A percentile compares a stretch with the other conserved stretches of the same genome.
phyloP scores from a whole-genome alignment of 2,329 filamentous ascomycete species.

The Penicillium sp. region DNA sequence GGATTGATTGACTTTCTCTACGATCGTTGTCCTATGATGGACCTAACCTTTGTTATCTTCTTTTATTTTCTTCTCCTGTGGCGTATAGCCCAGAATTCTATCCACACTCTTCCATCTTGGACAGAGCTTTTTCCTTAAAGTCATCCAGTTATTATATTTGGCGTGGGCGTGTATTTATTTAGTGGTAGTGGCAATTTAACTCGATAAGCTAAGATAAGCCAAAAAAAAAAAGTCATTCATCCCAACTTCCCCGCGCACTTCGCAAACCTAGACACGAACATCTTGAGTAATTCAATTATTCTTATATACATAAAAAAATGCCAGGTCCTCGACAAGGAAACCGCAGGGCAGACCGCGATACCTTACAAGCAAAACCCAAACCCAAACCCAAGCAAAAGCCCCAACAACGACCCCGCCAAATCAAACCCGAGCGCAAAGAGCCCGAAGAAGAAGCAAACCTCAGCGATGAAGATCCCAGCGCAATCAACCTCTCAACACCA shows the following conservation, averaged over 20 bases:
- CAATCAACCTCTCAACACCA: slow-evolving; percentile 27
- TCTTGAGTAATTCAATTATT: neutral
- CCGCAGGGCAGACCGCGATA: slow-evolving; percentile 6
- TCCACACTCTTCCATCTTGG: slow-evolving; percentile 4
- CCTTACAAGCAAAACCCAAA: neutral
- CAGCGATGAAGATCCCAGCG: slow-evolving; percentile 1
- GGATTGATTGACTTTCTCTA: slow-evolving; percentile 26
- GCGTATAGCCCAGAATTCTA: neutral
- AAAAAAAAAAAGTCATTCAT: slow-evolving; percentile 9
- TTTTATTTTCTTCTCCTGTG: slow-evolving; percentile 11
- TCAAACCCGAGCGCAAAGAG: slow-evolving; percentile 5
- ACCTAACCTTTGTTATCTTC: slow-evolving; percentile 15
- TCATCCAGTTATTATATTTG: neutral
- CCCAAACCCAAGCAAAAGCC: slow-evolving; percentile 9
- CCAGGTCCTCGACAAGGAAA: slow-evolving; percentile 10
- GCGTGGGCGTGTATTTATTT: slow-evolving; percentile 5
- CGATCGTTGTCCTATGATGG: slow-evolving; percentile 22
- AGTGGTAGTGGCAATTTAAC: slow-evolving; percentile 14
- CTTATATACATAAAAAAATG: slow-evolving; percentile 1
- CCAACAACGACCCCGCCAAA: neutral
- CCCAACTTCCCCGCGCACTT: neutral
- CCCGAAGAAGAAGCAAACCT: neutral
- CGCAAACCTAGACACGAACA: neutral
- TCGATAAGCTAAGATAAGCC: slow-evolving; percentile 20
- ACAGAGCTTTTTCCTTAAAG: slow-evolving; percentile 1